Evolutionary conservation across 352 stramenopile genomes (phyloP), one percentile per base, ranked within the genome.

Genomic region (Aphanomyces astaci): DNA sequence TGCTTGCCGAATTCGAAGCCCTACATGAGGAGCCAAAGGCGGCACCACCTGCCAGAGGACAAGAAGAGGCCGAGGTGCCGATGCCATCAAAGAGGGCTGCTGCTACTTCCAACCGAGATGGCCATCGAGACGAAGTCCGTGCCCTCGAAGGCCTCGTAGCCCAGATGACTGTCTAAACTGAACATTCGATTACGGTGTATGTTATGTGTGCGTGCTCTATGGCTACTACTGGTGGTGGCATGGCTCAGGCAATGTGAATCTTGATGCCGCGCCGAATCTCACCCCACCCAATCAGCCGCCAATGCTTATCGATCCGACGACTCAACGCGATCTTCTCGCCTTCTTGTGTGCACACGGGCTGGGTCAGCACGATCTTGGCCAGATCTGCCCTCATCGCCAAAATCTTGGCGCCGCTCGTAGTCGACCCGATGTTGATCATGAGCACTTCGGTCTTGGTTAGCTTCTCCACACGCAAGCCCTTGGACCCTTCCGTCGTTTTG

Each of bases 361-460:
- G 92, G n/a, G 96, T 99, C 55, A 99, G 82, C 60, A 97, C 78
- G 78, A 99, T 98, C 84, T 99, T 99, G 40, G 97, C 97, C 65
- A 99, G 78, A 86, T 99, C 97, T 73, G 96, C 88, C 85, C 98
- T 99, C 65, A 98, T 93, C 57, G 90, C 94, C 59, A 96, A 80
- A 71, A 95, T 84, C 75, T 94, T 95, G 70, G 96, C 97, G 63
- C 97, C 97, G n/a, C 97, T 99, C 19, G 95, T 96, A 13, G 97
- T 99, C 48, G 92, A 99, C 33, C 98, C 98, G 78, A 99, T 99
- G 86, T 99, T 99, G 31, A 99, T 96, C 96, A 99, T 99, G 46
- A 99, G 88, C 79, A 99, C 98, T 82, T 99, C 98, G 55, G 90
- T 88, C 84, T 98, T 99, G 51, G 90, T 91, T 22, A 99, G 86